A percentile compares a stretch with the other conserved stretches of the same genome.
These are phyloP conservation scores for Trichoderma sp. DNA, from an alignment of 2,329 filamentous ascomycete species.

Conservation along the genomic window DNA sequence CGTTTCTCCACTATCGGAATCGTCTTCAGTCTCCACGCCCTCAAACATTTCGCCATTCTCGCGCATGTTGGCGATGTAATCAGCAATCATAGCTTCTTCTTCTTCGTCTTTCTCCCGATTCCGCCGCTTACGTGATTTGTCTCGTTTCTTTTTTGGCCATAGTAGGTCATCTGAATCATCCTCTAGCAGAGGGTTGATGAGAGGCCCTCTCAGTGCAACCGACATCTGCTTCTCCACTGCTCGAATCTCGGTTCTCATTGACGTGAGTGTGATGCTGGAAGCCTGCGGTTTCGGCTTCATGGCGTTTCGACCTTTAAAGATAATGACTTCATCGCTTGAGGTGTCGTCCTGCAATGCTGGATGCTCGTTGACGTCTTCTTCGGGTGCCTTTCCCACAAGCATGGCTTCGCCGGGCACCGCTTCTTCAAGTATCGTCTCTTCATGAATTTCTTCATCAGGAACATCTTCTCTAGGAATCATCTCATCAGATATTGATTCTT, in stretches of 20 bases:
- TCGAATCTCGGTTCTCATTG: neutral
- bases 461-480: neutral
- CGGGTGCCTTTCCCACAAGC: slow-evolving; percentile 23
- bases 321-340: slow-evolving; percentile 66
- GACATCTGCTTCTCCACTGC: neutral
- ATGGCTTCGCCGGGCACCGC: slow-evolving; percentile 20
- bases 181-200: neutral
- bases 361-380: neutral
- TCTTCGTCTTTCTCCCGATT: slow-evolving; percentile 41
- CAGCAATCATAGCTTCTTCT: slow-evolving; percentile 59
- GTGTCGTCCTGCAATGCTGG: slow-evolving; percentile 22
- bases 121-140: slow-evolving; percentile 24
- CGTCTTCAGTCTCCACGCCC: slow-evolving; percentile 40
- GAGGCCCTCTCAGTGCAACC: neutral
- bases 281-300: slow-evolving; percentile 23
- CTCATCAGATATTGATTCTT: neutral
- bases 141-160: slow-evolving; percentile 21
- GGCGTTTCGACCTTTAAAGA: slow-evolving; percentile 58
- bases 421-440: neutral
- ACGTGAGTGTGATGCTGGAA: slow-evolving; percentile 28
- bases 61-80: slow-evolving; percentile 68
- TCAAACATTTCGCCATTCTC: slow-evolving; percentile 56
- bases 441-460: neutral
- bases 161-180: neutral
- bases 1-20: slow-evolving; percentile 20